These are phyloP conservation scores for Cymbopogon citratus DNA, from an alignment of 176 grass and related monocot genomes.

Conservation along the genomic window DNA sequence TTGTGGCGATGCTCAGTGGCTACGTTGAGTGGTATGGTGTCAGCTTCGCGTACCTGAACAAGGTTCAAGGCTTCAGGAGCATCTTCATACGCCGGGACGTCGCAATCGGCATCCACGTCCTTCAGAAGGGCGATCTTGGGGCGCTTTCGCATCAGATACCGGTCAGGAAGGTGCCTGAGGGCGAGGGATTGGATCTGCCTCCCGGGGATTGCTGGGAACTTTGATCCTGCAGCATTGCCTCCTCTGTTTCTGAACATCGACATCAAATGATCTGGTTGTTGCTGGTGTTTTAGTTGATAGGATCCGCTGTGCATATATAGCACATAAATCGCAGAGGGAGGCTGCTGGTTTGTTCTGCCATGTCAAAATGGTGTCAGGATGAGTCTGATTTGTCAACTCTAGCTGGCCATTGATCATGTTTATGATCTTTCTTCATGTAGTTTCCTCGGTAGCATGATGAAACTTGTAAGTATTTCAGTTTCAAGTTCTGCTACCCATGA, in stretches of 20 bases:
- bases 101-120: slow-evolving; percentile 29
- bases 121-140: slow-evolving; percentile 43
- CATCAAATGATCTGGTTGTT: background rate
- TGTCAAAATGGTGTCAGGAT: background rate
- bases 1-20: slow-evolving; percentile 69
- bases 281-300: background rate
- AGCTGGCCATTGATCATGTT: background rate
- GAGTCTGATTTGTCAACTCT: background rate
- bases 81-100: slow-evolving; percentile 64
- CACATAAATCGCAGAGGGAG: background rate
- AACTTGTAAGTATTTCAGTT: slow-evolving; percentile 1
- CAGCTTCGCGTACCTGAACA: slow-evolving; percentile 79
- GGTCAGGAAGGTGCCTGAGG: slow-evolving; percentile 42
- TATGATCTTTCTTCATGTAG: slow-evolving; percentile 16
- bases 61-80: slow-evolving; percentile 70
- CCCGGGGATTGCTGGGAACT: slow-evolving; percentile 79
- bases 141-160: slow-evolving; percentile 73
- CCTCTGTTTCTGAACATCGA: slow-evolving; percentile 36
- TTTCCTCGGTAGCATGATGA: background rate
- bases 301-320: slow-evolving; percentile 7
- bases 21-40: slow-evolving; percentile 50
- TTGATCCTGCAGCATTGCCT: slow-evolving; percentile 83
- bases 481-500: background rate
- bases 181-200: slow-evolving; percentile 36
- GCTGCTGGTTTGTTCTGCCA: background rate